A percentile compares a stretch with the other conserved stretches of the same genome.
phyloP scores from a whole-genome alignment of 1,139 yeast genomes.

The Schizosaccharomyces versatilis region DNA sequence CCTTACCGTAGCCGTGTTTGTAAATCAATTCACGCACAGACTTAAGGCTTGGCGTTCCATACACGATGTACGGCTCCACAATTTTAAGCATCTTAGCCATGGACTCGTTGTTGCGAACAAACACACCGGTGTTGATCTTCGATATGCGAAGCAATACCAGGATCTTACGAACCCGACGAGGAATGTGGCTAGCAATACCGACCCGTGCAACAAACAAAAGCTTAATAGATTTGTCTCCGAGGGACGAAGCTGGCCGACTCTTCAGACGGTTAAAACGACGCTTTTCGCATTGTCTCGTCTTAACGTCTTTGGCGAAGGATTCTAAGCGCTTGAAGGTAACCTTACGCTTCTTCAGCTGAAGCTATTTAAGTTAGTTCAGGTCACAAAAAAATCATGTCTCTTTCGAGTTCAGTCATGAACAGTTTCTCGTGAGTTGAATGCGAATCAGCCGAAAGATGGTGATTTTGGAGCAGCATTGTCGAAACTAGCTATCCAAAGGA shows the following conservation, averaged over 20 bases:
- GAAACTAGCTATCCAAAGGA: conserved; percentile 1
- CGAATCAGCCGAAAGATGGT: conserved; percentile 3
- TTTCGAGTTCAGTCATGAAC: too few relatives aligned
- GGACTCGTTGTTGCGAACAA: conserved; percentile 95
- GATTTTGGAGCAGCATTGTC: conserved; percentile 2
- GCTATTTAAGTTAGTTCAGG: conserved; percentile 11
- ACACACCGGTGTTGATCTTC: conserved; percentile 96
- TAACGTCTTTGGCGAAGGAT: conserved; percentile 93
- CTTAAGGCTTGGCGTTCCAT: conserved; percentile 96
- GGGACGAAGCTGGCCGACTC: conserved; percentile 45
- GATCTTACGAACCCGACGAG: conserved; percentile 99
- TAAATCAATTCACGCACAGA: conserved; percentile 90
- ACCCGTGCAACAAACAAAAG: conserved; percentile 94
- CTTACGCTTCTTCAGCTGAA: conserved; percentile 45
- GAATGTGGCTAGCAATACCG: conserved; percentile 98
- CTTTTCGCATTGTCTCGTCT: conserved; percentile 80
- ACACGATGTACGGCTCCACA: conserved; percentile 97
- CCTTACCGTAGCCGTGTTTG: conserved; percentile 99
- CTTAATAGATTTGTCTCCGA: conserved; percentile 87
- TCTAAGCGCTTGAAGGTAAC: conserved; percentile 94
- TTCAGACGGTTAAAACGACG: conserved; percentile 72
- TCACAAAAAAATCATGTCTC: too few relatives aligned
- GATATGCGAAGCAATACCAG: conserved; percentile 91
- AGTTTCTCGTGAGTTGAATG: background rate
- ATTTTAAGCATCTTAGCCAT: conserved; percentile 87